These are phyloP conservation scores for Ogataea methylovora DNA, from an alignment of 805 yeast species.

Conservation along the genomic window DNA sequence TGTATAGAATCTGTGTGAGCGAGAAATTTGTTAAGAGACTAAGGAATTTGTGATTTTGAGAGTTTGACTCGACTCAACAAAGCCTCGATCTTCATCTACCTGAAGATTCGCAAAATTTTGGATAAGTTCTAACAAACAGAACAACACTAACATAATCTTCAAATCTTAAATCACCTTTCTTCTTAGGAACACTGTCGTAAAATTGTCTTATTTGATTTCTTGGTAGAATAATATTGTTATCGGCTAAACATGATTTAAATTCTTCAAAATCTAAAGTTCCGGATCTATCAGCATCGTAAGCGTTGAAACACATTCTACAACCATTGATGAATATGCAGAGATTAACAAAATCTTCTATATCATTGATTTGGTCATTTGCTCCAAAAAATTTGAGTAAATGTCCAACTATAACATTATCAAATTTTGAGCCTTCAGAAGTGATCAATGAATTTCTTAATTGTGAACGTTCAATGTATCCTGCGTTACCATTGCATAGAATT, in stretches of 20 bases:
- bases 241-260: constrained; percentile 17
- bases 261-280: constrained; percentile 19
- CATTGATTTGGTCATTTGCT: constrained; percentile 2
- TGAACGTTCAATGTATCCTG: background rate
- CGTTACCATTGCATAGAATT: no score
- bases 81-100: no score
- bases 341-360: constrained; percentile 20
- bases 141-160: constrained; percentile 22
- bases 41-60: no score
- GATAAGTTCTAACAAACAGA: constrained; percentile 16
- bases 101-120: constrained; percentile 3
- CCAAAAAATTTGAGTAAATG: constrained; percentile 7
- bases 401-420: constrained; percentile 8
- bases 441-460: constrained; percentile 4
- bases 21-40: background rate
- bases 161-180: constrained; percentile 12
- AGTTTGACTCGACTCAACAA: no score
- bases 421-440: constrained; percentile 9
- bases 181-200: constrained; percentile 9
- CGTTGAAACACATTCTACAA: constrained; percentile 21
- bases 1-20: background rate
- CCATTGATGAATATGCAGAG: constrained; percentile 23
- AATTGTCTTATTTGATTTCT: constrained; percentile 12
- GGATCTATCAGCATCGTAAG: constrained; percentile 20
- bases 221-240: constrained; percentile 17